Conservation (phyloP, 495 filamentous ascomycete species). For the Neurospora sp. region DNA sequence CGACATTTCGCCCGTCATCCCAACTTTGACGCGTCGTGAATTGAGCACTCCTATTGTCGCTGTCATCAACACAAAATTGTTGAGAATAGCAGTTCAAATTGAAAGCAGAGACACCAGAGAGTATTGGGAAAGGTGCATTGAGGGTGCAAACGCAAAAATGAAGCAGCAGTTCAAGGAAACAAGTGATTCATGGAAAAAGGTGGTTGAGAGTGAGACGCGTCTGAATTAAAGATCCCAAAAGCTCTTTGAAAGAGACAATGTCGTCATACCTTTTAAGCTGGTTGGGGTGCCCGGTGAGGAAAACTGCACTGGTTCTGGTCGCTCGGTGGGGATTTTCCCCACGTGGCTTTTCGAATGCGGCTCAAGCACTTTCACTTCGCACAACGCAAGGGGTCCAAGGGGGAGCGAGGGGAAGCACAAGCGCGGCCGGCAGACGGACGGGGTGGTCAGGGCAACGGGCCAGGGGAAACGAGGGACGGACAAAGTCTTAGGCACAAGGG, state of each 20-base stretch:
- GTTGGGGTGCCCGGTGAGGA: slow-evolving; percentile 5
- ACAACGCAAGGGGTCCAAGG: background rate
- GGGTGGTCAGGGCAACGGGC: background rate
- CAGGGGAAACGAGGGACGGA: background rate
- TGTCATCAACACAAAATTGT: background rate
- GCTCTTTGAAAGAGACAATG: slow-evolving; percentile 11
- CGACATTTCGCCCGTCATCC: background rate
- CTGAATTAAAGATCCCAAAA: slow-evolving; percentile 11
- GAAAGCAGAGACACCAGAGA: background rate
- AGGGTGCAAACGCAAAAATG: background rate
- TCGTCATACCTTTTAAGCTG: slow-evolving; percentile 15
- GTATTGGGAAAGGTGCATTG: background rate
- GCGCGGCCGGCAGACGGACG: background rate
- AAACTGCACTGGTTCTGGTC: background rate
- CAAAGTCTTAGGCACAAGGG: background rate
- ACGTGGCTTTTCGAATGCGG: slow-evolving; percentile 18
- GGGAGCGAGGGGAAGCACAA: background rate
- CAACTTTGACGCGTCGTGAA: slow-evolving; percentile 11
- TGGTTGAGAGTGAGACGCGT: slow-evolving; percentile 11
- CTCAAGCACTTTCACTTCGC: slow-evolving; percentile 8
- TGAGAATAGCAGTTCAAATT: background rate
- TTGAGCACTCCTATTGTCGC: slow-evolving; percentile 9
- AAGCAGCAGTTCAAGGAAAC: background rate
- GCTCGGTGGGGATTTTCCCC: slow-evolving; percentile 15
- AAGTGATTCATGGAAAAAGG: background rate